Evolutionary conservation across 1,284 basidiomycete genomes (phyloP).

Genomic region (Erythrobasidium hasegawianum): DNA sequence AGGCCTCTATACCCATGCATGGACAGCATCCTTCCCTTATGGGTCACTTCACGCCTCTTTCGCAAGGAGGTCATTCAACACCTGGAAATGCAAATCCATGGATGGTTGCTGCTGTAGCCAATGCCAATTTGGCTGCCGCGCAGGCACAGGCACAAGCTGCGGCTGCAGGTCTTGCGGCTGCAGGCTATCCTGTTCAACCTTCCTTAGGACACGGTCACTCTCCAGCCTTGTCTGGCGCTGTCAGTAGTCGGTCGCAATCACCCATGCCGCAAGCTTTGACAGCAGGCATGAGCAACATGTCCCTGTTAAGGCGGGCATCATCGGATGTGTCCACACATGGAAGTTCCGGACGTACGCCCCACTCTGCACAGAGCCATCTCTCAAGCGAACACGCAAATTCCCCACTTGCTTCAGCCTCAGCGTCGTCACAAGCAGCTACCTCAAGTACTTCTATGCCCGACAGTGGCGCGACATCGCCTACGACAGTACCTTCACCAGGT

Average conservation of each 20-base stretch:
- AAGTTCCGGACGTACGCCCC: no score
- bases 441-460: background rate
- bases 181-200: background rate
- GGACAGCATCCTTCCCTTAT: slow-evolving; percentile 10
- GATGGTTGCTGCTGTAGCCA: slow-evolving; percentile 24
- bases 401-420: no score
- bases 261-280: no score
- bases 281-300: no score
- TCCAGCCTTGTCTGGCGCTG: no score
- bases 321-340: no score
- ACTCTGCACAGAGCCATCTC: no score
- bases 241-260: no score
- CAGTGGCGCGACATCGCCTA: background rate
- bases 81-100: background rate
- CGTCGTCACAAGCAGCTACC: background rate
- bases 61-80: background rate
- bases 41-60: background rate
- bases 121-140: slow-evolving; percentile 12
- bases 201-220: no score
- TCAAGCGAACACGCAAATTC: no score
- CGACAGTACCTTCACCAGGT: background rate
- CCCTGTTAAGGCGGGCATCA: no score
- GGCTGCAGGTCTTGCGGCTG: background rate
- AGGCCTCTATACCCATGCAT: background rate
- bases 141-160: background rate